Conservation (phyloP, 441 rosid genomes). For the Croton setiger region DNA sequence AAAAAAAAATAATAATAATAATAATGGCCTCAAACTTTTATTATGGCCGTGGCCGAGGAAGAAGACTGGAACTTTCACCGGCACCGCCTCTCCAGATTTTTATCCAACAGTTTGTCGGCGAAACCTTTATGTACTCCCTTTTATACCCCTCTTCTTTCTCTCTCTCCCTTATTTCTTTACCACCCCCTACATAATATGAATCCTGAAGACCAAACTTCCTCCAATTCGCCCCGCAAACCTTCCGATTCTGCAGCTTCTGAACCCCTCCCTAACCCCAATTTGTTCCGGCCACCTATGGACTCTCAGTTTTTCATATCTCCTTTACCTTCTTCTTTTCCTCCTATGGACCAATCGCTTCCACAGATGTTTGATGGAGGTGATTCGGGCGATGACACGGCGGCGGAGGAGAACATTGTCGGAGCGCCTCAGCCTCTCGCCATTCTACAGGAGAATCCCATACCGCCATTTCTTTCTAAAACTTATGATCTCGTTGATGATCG, state of each 20-base stretch:
- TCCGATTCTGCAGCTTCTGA: conserved; percentile 18
- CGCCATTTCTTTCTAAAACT: conserved; percentile 82
- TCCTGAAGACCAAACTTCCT: conserved; percentile 26
- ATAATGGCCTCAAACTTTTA: background rate
- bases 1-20: too few relatives aligned
- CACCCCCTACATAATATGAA: conserved; percentile 30
- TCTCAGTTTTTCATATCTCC: conserved; percentile 20
- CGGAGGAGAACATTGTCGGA: conserved; percentile 6
- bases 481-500: conserved; percentile 79
- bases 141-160: conserved; percentile 8
- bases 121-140: conserved; percentile 25
- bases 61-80: conserved; percentile 35
- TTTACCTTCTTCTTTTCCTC: conserved; percentile 13
- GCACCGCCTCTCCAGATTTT: conserved; percentile 62
- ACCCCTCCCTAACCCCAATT: conserved; percentile 5
- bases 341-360: background rate
- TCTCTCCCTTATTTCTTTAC: background rate
- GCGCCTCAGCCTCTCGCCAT: conserved; percentile 59
- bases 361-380: conserved; percentile 12
- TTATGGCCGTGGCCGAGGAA: conserved; percentile 18
- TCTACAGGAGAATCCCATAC: conserved; percentile 56
- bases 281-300: conserved; percentile 6
- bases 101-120: conserved; percentile 56
- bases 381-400: background rate
- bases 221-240: conserved; percentile 25